phyloP scores from a whole-genome alignment of 2,329 filamentous ascomycete genomes.

The Plenodomus biglobosus region DNA sequence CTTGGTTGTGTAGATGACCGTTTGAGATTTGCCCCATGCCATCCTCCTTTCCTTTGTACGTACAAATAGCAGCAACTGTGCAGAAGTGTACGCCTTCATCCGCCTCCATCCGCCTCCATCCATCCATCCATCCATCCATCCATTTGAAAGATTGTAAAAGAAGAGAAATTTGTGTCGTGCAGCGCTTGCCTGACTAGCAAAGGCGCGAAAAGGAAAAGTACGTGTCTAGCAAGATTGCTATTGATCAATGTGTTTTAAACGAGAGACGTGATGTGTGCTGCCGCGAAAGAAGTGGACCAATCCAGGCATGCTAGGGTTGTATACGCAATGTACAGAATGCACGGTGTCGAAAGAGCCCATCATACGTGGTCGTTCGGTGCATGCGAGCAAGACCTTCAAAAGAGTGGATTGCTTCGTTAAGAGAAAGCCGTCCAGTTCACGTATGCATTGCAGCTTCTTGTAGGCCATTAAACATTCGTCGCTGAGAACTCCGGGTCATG shows the following conservation, averaged over 20 bases:
- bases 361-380: conserved; percentile 33
- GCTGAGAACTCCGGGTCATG: conserved; percentile 44
- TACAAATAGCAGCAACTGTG: neutral
- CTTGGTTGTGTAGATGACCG: conserved; percentile 7
- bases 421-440: conserved; percentile 25
- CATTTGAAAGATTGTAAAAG: conserved; percentile 12
- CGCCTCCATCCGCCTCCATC: neutral
- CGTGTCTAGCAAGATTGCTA: neutral
- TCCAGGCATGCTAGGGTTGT: conserved; percentile 32
- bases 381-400: conserved; percentile 28
- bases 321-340: conserved; percentile 17
- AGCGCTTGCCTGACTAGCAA: neutral
- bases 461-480: conserved; percentile 45
- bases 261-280: conserved; percentile 20
- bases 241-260: conserved; percentile 16
- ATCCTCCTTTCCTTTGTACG: neutral
- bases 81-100: conserved; percentile 2
- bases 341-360: conserved; percentile 17
- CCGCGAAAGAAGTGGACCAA: conserved; percentile 18
- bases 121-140: neutral
- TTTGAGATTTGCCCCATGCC: conserved; percentile 6
- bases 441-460: conserved; percentile 35
- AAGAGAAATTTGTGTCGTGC: conserved; percentile 9
- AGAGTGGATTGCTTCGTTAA: conserved; percentile 26
- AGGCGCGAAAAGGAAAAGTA: neutral